Evolutionary conservation across 106 monocot genomes (phyloP).

Genomic region (Dioscorea zingiberensis): DNA sequence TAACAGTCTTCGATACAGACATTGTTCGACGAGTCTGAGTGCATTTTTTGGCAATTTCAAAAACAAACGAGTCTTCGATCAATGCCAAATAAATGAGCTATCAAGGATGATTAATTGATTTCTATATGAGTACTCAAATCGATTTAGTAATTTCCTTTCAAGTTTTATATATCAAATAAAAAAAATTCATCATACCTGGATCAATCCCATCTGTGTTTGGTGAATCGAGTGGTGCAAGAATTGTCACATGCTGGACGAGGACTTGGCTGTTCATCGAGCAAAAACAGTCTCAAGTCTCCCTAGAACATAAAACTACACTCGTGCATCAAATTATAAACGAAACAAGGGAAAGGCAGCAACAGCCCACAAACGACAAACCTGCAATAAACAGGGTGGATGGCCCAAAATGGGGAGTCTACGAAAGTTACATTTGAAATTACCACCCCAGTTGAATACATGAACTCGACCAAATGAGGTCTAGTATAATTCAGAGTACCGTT

Average conservation of each 20-base stretch:
- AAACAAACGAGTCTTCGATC: too few species aligned
- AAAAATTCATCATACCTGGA: constrained; percentile 46
- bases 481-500: constrained; percentile 61
- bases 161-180: too few species aligned
- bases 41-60: not conserved
- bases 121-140: too few species aligned
- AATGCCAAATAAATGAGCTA: too few species aligned
- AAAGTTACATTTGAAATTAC: constrained; percentile 89
- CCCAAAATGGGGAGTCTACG: constrained; percentile 82
- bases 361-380: constrained; percentile 44
- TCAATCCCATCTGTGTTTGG: constrained; percentile 92
- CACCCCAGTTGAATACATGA: constrained; percentile 71
- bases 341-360: constrained; percentile 8
- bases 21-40: constrained; percentile 66
- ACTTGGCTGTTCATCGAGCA: constrained; percentile 70
- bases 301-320: constrained; percentile 4
- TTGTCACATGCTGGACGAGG: constrained; percentile 64
- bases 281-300: constrained; percentile 43
- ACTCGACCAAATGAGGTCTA: constrained; percentile 76
- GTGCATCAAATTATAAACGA: constrained; percentile 12
- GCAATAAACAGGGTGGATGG: constrained; percentile 95
- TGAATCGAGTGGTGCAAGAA: constrained; percentile 73
- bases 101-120: too few species aligned
- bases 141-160: too few species aligned
- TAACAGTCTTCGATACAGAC: constrained; percentile 86